Percentiles rank a stretch among this genome's conserved stretches.
Evolutionary conservation across 305 asterid species (phyloP).

Genomic region (Fraxinus dipetala): DNA sequence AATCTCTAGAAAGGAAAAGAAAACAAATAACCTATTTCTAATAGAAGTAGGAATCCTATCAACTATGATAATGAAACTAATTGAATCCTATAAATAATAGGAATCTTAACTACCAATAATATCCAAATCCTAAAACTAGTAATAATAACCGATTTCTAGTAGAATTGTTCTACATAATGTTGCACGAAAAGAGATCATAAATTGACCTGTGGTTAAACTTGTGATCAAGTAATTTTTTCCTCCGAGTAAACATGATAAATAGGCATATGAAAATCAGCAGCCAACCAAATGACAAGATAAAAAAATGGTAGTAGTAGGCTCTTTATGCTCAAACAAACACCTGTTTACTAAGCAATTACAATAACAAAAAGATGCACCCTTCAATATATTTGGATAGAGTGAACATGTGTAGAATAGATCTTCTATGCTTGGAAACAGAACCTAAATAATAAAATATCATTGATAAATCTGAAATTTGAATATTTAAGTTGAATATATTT

Average conservation of each 20-base stretch:
- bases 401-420: background rate
- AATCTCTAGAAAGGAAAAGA: background rate
- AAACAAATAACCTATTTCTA: background rate
- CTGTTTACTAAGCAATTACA: background rate
- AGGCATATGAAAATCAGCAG: background rate
- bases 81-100: background rate
- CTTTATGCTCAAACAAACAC: background rate
- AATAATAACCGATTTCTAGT: background rate
- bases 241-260: background rate
- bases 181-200: background rate
- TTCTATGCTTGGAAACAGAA: background rate
- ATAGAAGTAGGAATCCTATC: background rate
- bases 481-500: background rate
- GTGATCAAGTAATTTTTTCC: background rate
- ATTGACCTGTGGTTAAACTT: background rate
- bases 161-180: background rate
- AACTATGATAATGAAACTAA: background rate
- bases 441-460: background rate
- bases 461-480: background rate
- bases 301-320: background rate
- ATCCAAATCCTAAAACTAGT: background rate
- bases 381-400: background rate
- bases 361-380: background rate
- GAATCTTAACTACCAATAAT: background rate
- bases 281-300: background rate